These are phyloP conservation scores for Colletotrichum echinochloae DNA, from an alignment of 2,329 filamentous ascomycete species.

Conservation along the genomic window DNA sequence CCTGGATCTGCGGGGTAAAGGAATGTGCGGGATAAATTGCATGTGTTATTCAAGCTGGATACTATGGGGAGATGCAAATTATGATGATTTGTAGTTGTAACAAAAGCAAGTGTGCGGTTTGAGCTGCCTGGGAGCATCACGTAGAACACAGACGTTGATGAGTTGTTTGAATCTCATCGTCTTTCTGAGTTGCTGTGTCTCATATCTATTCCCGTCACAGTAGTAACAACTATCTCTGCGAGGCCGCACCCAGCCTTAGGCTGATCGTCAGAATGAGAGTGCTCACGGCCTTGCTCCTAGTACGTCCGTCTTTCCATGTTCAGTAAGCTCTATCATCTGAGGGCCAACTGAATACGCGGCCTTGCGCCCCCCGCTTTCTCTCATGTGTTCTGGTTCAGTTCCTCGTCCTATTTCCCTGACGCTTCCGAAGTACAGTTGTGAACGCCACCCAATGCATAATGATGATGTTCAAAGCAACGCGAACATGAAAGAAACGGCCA, in stretches of 20 bases:
- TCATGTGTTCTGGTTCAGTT: background rate
- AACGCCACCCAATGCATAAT: slow-evolving; percentile 35
- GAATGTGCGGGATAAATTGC: background rate
- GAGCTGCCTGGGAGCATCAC: background rate
- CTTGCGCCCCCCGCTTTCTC: background rate
- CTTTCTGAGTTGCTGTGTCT: background rate
- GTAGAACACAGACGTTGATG: background rate
- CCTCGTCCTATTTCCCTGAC: background rate
- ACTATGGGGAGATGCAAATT: background rate
- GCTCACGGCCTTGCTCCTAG: background rate
- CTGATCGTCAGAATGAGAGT: too few species aligned
- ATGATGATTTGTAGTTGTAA: background rate
- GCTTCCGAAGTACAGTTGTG: background rate
- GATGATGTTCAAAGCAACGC: slow-evolving; percentile 11
- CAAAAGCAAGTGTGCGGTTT: background rate
- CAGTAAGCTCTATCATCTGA: background rate
- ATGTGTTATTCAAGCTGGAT: background rate
- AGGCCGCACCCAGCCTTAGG: background rate
- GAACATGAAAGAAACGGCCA: background rate
- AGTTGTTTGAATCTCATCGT: background rate
- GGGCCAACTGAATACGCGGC: background rate
- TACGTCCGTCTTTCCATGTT: background rate
- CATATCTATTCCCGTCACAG: too few species aligned
- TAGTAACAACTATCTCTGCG: too few species aligned
- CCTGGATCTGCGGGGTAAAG: background rate